A percentile compares a stretch with the other conserved stretches of the same genome.
Evolutionary conservation across 2,329 filamentous ascomycete species (phyloP).

Genomic region (Ceratocystis colombiana): DNA sequence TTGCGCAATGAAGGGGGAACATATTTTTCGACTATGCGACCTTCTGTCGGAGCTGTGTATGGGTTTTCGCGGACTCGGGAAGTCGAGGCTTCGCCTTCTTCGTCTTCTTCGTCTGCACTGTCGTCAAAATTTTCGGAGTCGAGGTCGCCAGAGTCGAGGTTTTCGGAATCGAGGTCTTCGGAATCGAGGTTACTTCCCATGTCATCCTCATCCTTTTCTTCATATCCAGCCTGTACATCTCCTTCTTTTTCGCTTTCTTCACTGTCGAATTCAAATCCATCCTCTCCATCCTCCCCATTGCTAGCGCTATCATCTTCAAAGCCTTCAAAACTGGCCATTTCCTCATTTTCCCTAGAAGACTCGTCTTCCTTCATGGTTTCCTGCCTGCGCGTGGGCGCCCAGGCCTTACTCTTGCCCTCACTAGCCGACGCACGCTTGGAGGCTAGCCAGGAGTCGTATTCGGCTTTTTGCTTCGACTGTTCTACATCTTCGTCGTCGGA

Average conservation of each 20-base stretch:
- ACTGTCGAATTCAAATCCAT: background rate
- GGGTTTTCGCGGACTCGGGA: constrained; percentile 62
- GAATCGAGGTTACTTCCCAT: no score
- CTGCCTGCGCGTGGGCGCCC: background rate
- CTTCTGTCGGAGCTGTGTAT: constrained; percentile 61
- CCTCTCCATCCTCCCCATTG: background rate
- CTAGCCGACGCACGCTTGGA: constrained; percentile 18
- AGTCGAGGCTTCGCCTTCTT: constrained; percentile 32
- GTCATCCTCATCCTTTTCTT: constrained; percentile 25
- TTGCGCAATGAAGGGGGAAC: constrained; percentile 73
- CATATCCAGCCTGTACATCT: background rate
- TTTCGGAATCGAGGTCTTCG: no score
- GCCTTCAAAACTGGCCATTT: constrained; percentile 12
- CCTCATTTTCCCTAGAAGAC: background rate
- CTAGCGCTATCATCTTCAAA: constrained; percentile 1
- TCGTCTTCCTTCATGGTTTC: constrained; percentile 1
- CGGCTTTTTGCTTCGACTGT: constrained; percentile 50
- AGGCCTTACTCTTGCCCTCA: background rate
- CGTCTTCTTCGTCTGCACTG: constrained; percentile 28
- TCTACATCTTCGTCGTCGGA: constrained; percentile 44
- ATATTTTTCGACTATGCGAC: constrained; percentile 56
- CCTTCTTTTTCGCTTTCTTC: constrained; percentile 13
- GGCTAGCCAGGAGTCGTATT: constrained; percentile 51
- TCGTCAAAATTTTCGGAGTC: constrained; percentile 27
- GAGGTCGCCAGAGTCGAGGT: constrained; percentile 25